Percentiles rank a stretch among this genome's conserved stretches.
These are phyloP conservation scores for Penicillium bialowiezense DNA, from an alignment of 495 filamentous ascomycete species.

Conservation along the genomic window DNA sequence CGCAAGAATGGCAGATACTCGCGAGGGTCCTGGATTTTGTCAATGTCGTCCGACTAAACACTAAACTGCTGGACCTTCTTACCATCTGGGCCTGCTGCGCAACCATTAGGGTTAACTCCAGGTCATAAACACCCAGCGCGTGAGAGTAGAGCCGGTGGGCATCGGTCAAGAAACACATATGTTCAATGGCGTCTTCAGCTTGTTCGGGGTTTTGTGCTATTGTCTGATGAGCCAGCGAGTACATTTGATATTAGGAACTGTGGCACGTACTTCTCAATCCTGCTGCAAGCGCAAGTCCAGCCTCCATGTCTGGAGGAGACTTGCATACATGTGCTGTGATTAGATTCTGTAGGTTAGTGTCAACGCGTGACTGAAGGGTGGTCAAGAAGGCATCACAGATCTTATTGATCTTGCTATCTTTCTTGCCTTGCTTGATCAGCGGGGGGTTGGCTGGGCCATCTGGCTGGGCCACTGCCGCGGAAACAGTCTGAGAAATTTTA, in stretches of 20 bases:
- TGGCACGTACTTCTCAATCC: constrained; percentile 59
- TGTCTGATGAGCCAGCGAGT: not conserved
- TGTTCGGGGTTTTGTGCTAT: constrained; percentile 59
- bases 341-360: constrained; percentile 81
- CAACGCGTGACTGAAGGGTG: constrained; percentile 57
- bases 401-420: constrained; percentile 70
- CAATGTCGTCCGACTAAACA: not conserved
- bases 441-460: constrained; percentile 9
- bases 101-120: constrained; percentile 84
- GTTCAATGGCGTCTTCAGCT: constrained; percentile 82
- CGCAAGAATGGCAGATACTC: constrained; percentile 96
- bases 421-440: constrained; percentile 12
- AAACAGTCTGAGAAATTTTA: constrained; percentile 31
- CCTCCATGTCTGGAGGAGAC: constrained; percentile 80
- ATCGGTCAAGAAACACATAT: constrained; percentile 95
- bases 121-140: constrained; percentile 83
- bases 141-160: constrained; percentile 90
- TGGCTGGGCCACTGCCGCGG: constrained; percentile 26
- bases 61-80: constrained; percentile 5
- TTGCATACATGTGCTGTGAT: constrained; percentile 96
- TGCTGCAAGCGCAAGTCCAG: constrained; percentile 76
- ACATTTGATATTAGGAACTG: too few species aligned
- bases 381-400: constrained; percentile 85
- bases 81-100: constrained; percentile 92
- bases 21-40: constrained; percentile 62